A percentile compares a stretch with the other conserved stretches of the same genome.
Conservation (phyloP, 768 basidiomycete species). For the Naganishia antarctica region DNA sequence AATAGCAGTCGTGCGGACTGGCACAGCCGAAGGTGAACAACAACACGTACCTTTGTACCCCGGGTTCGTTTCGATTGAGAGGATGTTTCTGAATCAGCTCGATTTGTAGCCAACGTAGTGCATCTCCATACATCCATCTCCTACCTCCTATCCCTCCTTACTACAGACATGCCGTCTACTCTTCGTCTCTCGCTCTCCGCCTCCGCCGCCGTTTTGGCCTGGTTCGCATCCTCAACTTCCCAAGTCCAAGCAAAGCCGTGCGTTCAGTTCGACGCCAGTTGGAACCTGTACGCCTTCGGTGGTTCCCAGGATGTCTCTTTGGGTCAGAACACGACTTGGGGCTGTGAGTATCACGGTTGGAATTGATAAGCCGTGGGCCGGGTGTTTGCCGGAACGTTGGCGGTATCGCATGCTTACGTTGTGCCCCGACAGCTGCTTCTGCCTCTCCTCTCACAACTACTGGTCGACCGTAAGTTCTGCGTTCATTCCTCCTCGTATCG, state of each 20-base stretch:
- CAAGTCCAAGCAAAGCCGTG: slow-evolving; percentile 54
- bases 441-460: slow-evolving; percentile 66
- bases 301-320: slow-evolving; percentile 78
- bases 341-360: slow-evolving; percentile 51
- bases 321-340: slow-evolving; percentile 67
- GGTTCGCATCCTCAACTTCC: slow-evolving; percentile 34
- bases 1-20: slow-evolving; percentile 14
- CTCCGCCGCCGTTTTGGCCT: slow-evolving; percentile 28
- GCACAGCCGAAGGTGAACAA: slow-evolving; percentile 16
- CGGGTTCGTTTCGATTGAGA: background rate
- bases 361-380: background rate
- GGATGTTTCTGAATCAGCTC: too few relatives aligned
- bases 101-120: too few relatives aligned
- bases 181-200: slow-evolving; percentile 26
- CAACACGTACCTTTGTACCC: slow-evolving; percentile 1
- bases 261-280: slow-evolving; percentile 69
- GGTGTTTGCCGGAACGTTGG: slow-evolving; percentile 9
- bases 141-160: background rate
- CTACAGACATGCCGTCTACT: slow-evolving; percentile 12
- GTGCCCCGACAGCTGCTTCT: slow-evolving; percentile 50
- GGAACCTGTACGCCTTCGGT: slow-evolving; percentile 83
- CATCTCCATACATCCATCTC: background rate
- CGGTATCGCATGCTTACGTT: slow-evolving; percentile 3
- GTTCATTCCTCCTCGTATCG: background rate
- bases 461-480: slow-evolving; percentile 63